A percentile compares a stretch with the other conserved stretches of the same genome.
phyloP scores from a whole-genome alignment of 495 filamentous ascomycete species.

The Hyaloscypha hepaticicola region DNA sequence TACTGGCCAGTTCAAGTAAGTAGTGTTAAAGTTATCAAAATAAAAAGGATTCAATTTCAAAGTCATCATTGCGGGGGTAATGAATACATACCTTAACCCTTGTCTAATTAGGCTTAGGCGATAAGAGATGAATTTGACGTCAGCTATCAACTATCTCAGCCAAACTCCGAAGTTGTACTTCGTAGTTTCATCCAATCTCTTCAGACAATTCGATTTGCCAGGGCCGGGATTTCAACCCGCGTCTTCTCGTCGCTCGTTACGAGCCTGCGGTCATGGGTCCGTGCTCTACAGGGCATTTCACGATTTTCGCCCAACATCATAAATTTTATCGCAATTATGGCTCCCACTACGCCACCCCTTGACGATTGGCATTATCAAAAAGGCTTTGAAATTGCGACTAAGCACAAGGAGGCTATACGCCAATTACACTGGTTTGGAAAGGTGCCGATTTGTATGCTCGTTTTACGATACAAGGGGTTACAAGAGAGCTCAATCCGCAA shows the following conservation, averaged over 20 bases:
- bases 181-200: background rate
- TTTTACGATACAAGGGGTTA: background rate
- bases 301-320: too few relatives aligned
- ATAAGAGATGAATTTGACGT: background rate
- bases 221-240: too few relatives aligned
- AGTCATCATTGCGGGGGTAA: background rate
- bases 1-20: background rate
- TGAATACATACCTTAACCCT: background rate
- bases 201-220: background rate
- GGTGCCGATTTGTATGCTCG: background rate
- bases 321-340: too few relatives aligned
- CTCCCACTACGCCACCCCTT: too few relatives aligned
- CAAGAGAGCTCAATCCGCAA: background rate
- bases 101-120: background rate
- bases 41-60: background rate
- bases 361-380: background rate
- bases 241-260: too few relatives aligned
- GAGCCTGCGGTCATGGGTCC: too few relatives aligned
- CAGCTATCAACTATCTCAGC: background rate
- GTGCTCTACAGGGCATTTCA: too few relatives aligned
- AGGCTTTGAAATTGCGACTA: too few relatives aligned
- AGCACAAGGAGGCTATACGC: conserved; percentile 11
- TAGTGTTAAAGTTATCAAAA: background rate
- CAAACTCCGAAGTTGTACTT: background rate
- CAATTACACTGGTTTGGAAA: background rate